Conservation (phyloP, 2,329 filamentous ascomycete genomes). For the Chalara sp. region DNA sequence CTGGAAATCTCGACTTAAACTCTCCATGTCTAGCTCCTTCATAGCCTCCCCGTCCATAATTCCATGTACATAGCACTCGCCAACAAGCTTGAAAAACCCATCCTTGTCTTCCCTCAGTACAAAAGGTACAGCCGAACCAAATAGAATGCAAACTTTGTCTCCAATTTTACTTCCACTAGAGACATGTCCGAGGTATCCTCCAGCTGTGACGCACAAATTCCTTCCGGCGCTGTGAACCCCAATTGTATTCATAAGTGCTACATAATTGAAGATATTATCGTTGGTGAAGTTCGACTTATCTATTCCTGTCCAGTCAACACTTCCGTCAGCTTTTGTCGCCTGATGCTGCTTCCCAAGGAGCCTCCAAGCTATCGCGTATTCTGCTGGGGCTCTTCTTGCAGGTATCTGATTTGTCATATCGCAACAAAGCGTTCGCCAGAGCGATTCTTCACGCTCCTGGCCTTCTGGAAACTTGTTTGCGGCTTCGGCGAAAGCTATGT, state of each 20-base stretch:
- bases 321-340: constrained; percentile 1
- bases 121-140: constrained; percentile 3
- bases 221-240: constrained; percentile 1
- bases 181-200: constrained; percentile 3
- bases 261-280: neutral
- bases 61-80: constrained; percentile 7
- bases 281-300: neutral
- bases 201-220: constrained; percentile 2
- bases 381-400: constrained; percentile 2
- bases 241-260: constrained; percentile 1
- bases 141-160: constrained; percentile 3
- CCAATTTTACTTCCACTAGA: constrained; percentile 1
- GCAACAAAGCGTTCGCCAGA: constrained; percentile 4
- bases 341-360: neutral
- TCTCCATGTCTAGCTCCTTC: constrained; percentile 1
- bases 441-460: constrained; percentile 1
- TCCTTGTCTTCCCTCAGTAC: constrained; percentile 5
- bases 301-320: neutral
- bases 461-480: constrained; percentile 2
- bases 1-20: constrained; percentile 5
- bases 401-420: constrained; percentile 2
- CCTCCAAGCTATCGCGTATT: constrained; percentile 1
- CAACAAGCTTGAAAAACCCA: constrained; percentile 14
- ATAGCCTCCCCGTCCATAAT: constrained; percentile 17
- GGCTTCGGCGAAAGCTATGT: constrained; percentile 1